Evolutionary conservation across 495 filamentous ascomycete species (phyloP).

Genomic region (Penicillium cinerascens): DNA sequence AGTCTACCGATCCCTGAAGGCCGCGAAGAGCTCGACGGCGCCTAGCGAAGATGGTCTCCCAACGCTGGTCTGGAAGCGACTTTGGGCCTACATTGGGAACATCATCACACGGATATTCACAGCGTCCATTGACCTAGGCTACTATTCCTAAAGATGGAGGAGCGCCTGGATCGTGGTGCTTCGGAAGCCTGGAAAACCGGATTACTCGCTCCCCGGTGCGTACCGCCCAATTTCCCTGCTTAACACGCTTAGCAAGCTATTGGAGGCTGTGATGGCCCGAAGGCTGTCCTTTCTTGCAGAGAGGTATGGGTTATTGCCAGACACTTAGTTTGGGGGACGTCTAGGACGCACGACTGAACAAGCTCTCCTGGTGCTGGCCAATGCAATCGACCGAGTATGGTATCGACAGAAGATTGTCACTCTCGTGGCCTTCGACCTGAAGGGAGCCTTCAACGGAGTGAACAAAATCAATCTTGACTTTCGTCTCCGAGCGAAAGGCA

Average conservation of each 20-base stretch:
- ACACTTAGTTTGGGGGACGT: conserved; percentile 22
- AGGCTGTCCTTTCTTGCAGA: conserved; percentile 20
- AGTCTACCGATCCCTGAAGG: conserved; percentile 17
- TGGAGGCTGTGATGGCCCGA: conserved; percentile 23
- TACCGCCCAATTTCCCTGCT: conserved; percentile 29
- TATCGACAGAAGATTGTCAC: conserved; percentile 15
- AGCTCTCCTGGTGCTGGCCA: conserved; percentile 21
- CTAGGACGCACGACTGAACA: conserved; percentile 10
- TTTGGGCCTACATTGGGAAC: conserved; percentile 14
- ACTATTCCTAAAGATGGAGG: conserved; percentile 18
- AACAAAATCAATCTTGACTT: conserved; percentile 22
- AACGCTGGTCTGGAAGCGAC: conserved; percentile 20
- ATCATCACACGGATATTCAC: conserved; percentile 18
- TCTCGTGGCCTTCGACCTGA: conserved; percentile 25
- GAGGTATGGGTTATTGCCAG: conserved; percentile 19
- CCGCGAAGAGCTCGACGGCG: conserved; percentile 20
- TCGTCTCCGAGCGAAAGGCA: conserved; percentile 15
- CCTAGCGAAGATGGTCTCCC: conserved; percentile 24
- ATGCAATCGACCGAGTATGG: conserved; percentile 26
- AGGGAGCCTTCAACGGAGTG: conserved; percentile 30
- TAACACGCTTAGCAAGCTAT: conserved; percentile 25
- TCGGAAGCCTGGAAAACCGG: conserved; percentile 21
- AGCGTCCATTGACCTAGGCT: conserved; percentile 14
- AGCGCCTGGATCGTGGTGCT: conserved; percentile 22
- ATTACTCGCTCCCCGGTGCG: conserved; percentile 17